phyloP scores from a whole-genome alignment of 768 basidiomycete species.

The Mycena albidolilacea region DNA sequence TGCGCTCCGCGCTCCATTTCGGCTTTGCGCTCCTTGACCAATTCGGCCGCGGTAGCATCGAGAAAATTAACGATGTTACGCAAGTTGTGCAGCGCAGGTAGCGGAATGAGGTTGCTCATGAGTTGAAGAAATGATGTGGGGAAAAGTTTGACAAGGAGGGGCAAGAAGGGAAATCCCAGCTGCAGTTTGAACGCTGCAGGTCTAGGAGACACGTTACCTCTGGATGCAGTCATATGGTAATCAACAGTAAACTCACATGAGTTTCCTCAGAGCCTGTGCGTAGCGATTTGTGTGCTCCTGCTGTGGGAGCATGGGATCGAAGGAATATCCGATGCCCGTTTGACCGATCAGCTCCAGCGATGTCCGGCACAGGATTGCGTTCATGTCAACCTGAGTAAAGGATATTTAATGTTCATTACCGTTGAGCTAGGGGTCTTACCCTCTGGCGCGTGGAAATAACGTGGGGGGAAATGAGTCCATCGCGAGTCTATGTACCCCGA shows the following conservation, averaged over 20 bases:
- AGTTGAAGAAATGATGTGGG: not conserved
- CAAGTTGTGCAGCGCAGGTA: not conserved
- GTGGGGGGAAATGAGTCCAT: not conserved
- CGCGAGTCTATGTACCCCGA: conserved; percentile 1
- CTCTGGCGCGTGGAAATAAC: not conserved
- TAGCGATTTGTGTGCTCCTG: not conserved
- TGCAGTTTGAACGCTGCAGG: not conserved
- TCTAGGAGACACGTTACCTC: not conserved
- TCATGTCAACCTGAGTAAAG: not conserved
- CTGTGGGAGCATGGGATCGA: not conserved
- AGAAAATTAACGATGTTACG: not conserved
- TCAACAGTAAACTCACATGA: conserved; percentile 6
- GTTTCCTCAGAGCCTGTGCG: not conserved
- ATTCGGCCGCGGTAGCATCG: conserved; percentile 1
- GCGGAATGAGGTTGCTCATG: not conserved
- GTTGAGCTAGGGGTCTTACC: not conserved
- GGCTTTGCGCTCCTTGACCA: conserved; percentile 4
- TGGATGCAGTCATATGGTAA: not conserved
- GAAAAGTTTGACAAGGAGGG: not conserved
- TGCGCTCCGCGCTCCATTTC: conserved; percentile 1
- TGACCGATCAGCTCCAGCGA: conserved; percentile 2
- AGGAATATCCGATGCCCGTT: not conserved
- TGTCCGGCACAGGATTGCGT: conserved; percentile 3
- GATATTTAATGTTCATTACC: not conserved
- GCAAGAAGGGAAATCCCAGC: not conserved